Percentiles rank a stretch among this genome's conserved stretches.
Conservation (phyloP, 192 early-diverging fungal species). For the Funneliformis mosseae region DNA sequence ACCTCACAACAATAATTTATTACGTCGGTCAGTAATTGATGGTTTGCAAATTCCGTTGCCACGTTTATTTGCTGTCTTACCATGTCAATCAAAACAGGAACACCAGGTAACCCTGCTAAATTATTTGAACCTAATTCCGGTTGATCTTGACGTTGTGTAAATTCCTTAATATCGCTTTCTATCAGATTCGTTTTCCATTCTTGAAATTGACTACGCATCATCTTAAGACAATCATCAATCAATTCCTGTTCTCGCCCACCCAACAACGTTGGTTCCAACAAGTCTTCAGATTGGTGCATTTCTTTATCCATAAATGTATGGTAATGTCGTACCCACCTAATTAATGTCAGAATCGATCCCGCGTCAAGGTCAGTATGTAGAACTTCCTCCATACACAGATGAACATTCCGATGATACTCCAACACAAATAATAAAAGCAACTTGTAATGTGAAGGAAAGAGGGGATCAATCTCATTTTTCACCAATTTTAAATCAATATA, state of each 20-base stretch:
- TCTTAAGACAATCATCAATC: slow-evolving; percentile 84
- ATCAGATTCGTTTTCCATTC: slow-evolving; percentile 95
- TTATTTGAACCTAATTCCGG: slow-evolving; percentile 82
- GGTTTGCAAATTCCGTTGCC: slow-evolving; percentile 77
- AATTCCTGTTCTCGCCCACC: slow-evolving; percentile 91
- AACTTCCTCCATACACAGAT: slow-evolving; percentile 75
- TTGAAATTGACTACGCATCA: slow-evolving; percentile 81
- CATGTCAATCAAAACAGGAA: slow-evolving; percentile 93
- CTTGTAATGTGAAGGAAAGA: slow-evolving; percentile 88
- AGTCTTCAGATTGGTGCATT: slow-evolving; percentile 82
- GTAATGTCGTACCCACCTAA: slow-evolving; percentile 93
- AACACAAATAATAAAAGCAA: slow-evolving; percentile 91
- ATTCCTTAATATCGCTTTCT: slow-evolving; percentile 77
- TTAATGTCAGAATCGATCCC: slow-evolving; percentile 76
- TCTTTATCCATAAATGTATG: slow-evolving; percentile 82
- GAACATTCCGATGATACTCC: slow-evolving; percentile 93
- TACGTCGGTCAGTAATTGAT: slow-evolving; percentile 84
- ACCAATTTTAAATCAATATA: slow-evolving; percentile 89
- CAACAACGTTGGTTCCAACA: slow-evolving; percentile 88
- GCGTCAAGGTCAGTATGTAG: slow-evolving; percentile 75
- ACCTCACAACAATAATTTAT: slow-evolving; percentile 75
- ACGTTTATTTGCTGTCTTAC: slow-evolving; percentile 96
- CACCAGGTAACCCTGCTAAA: slow-evolving; percentile 77
- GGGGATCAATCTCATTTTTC: slow-evolving; percentile 82
- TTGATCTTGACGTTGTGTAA: slow-evolving; percentile 64